Base-by-base conservation (phyloP, 2,329 filamentous ascomycete species). In the Gliomastix tumulicola region DNA sequence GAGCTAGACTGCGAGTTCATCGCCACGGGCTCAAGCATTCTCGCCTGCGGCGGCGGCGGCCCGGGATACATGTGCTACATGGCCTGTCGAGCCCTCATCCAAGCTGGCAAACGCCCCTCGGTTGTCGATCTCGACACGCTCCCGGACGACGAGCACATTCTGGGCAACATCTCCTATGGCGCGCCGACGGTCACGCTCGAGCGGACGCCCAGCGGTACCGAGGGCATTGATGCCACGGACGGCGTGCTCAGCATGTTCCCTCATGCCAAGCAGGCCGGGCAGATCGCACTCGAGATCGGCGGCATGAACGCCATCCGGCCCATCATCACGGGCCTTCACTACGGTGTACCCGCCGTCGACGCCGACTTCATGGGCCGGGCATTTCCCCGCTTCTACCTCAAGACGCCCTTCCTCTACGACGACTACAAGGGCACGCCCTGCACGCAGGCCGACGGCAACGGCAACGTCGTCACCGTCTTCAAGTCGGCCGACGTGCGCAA, bases 81-180 rank as follows among this genome's bases (percentile, higher is more conserved):
- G 19, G 21, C 19, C 13, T 18, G 18, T 16, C 19, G 21, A 11
- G 21, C 13, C 3, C 58, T 56, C 1, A 57, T 66, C 6, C 67
- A 76, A 43, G 36, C 47, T 19, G 34, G 52, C 71, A 12, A n/a
- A 12, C 21, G 19, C 6, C 13, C 22, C 15, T 15, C 19, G 35
- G 69, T 76, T 0, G 62, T 74, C 5, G 71, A 75, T 46, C 63
- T 76, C 16, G 71, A 34, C 15, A 15, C 21, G 17, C 32, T 34
- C 11, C 32, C 32, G 11, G 32, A 34, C 10, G 32, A 34, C 22
- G 32, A 17, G 15, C 16, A 21, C 18, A 34, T 34, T 15, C 18
- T 22, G 21, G 32, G 19, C 12, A 22, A 15, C 4, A 22, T 22
- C 6, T 18, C 21, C 11, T 21, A 21, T 12, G 32, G 32, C 5